Base-by-base conservation (phyloP, 2,329 filamentous ascomycete genomes). In the Plenodomus lindquistii region DNA sequence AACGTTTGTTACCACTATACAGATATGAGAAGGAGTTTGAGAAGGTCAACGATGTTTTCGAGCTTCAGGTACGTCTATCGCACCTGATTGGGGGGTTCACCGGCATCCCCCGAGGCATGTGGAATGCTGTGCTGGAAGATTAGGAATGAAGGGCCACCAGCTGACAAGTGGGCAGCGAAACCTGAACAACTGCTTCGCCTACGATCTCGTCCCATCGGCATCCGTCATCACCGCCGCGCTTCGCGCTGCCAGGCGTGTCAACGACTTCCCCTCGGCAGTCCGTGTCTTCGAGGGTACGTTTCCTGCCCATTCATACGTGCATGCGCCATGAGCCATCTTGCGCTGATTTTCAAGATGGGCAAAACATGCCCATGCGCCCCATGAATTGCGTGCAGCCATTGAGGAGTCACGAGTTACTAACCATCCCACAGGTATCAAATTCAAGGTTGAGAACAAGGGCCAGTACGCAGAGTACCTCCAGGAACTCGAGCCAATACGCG, bases 1-100 rank as follows among this genome's bases (percentile, higher is more conserved):
- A 58, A 69, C 63, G 45, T 51, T 40, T 59, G 42, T 54, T 35
- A 57, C 49, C 60, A 46, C 29, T 21, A 11, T 43, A 71, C 74
- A 99, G 94, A 81, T 99, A 96, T 74, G 94, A 99, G 85, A 97
- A 97, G 85, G 94, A 99, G 81, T 99, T 99, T 73, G 93, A 99
- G 58, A 79, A 80, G 72, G 94, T 99, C 62, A 91, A 97, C 80
- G 94, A 99, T 81, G 93, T 97, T 73, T 99, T 99, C 77, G 94
- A 99, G 86, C 91, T 99, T 73, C 92, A 97, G 91, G 92, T 96
- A 86, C 73, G 83, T 74, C 52, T 38, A 21, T 44, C 43, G 46
- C 45, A 34, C 40, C 35, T 36, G 31, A 20, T 29, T 27, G 40
- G 24, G 24, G 37, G 40, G 48, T 43, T 44, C 49, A 53, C 54